phyloP scores from a whole-genome alignment of 441 rosid species.

The Daphne laureola region DNA sequence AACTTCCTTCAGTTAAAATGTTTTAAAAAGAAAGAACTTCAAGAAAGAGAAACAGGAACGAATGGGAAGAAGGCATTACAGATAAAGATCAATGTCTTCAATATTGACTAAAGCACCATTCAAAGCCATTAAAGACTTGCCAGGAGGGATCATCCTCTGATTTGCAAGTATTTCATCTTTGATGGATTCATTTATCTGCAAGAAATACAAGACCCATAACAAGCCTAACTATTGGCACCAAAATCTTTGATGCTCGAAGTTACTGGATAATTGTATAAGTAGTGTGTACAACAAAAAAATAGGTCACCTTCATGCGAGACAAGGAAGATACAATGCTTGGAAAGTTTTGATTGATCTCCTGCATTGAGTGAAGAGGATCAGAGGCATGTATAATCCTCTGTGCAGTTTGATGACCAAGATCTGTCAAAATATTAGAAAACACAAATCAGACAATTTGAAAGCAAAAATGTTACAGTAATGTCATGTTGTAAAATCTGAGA shows the following conservation, averaged over 20 bases:
- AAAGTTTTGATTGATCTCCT: slow-evolving; percentile 96
- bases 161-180: slow-evolving; percentile 95
- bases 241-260: slow-evolving; percentile 8
- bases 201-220: slow-evolving; percentile 14
- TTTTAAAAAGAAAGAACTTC: slow-evolving; percentile 11
- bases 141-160: slow-evolving; percentile 96
- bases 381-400: slow-evolving; percentile 96
- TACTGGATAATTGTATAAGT: slow-evolving; percentile 7
- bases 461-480: slow-evolving; percentile 7
- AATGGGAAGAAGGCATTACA: slow-evolving; percentile 47
- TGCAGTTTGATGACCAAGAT: slow-evolving; percentile 98
- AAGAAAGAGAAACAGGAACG: slow-evolving; percentile 13
- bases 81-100: slow-evolving; percentile 90
- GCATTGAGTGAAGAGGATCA: slow-evolving; percentile 95
- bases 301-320: slow-evolving; percentile 90
- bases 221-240: background rate
- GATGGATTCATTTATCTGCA: slow-evolving; percentile 82
- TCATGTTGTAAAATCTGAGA: slow-evolving; percentile 17
- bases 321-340: slow-evolving; percentile 94
- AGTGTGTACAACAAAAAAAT: background rate
- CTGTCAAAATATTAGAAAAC: slow-evolving; percentile 34
- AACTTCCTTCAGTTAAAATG: background rate
- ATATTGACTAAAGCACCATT: slow-evolving; percentile 96
- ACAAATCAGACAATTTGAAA: slow-evolving; percentile 16
- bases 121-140: slow-evolving; percentile 93